Percentiles rank a stretch among this genome's conserved stretches.
phyloP scores from a whole-genome alignment of 768 basidiomycete species.

The Cantharellus anzutake region DNA sequence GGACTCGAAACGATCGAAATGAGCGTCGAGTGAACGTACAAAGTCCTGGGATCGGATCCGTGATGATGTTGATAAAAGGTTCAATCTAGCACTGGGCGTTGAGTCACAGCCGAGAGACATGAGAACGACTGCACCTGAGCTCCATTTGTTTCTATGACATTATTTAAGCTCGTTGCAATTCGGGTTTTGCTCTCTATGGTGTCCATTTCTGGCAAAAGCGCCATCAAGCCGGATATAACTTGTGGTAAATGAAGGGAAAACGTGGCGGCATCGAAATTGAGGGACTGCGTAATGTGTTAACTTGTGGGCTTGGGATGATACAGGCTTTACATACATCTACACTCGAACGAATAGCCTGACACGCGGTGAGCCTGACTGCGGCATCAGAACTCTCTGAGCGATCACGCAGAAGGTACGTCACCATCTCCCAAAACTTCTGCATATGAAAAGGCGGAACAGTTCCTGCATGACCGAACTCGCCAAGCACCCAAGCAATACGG shows the following conservation, averaged over 20 bases:
- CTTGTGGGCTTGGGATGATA: neutral
- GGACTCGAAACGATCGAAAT: slow-evolving; percentile 18
- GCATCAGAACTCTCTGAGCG: slow-evolving; percentile 52
- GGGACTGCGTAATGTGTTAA: slow-evolving; percentile 25
- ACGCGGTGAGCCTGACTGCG: slow-evolving; percentile 76
- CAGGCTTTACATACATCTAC: slow-evolving; percentile 43
- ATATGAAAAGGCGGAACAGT: slow-evolving; percentile 36
- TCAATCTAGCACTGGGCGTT: slow-evolving; percentile 32
- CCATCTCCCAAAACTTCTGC: slow-evolving; percentile 54
- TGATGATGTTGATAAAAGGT: slow-evolving; percentile 42
- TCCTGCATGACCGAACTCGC: slow-evolving; percentile 66
- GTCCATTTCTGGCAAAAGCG: slow-evolving; percentile 50
- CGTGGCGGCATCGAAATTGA: slow-evolving; percentile 37
- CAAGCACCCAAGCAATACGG: slow-evolving; percentile 88
- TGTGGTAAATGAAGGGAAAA: slow-evolving; percentile 54
- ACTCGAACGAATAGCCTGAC: slow-evolving; percentile 59
- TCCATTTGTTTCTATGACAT: slow-evolving; percentile 37
- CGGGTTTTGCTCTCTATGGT: slow-evolving; percentile 60
- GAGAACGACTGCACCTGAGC: slow-evolving; percentile 14
- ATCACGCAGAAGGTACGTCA: slow-evolving; percentile 57
- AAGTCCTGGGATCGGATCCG: slow-evolving; percentile 43
- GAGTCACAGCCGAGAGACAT: neutral
- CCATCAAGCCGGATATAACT: slow-evolving; percentile 45
- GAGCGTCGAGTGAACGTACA: slow-evolving; percentile 20
- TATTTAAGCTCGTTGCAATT: slow-evolving; percentile 48